phyloP scores from a whole-genome alignment of 805 yeast genomes.

The Zygosaccharomyces gambellarensis region DNA sequence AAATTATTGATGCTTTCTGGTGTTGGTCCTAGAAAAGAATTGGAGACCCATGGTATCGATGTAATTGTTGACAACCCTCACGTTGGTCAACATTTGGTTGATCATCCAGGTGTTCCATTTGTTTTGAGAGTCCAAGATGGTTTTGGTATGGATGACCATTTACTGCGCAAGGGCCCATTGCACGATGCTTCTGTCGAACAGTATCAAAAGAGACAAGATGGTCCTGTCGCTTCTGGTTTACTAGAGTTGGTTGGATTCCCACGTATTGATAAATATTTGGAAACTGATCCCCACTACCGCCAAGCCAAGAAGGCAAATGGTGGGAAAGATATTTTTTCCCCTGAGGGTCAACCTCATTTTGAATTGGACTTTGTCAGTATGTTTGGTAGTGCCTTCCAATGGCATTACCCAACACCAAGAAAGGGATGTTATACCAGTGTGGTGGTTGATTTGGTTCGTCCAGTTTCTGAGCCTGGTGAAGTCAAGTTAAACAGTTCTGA shows the following conservation, averaged over 20 bases:
- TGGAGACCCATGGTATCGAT: conserved; percentile 27
- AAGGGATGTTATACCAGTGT: conserved; percentile 22
- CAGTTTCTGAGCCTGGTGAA: conserved; percentile 28
- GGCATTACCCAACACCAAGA: conserved; percentile 29
- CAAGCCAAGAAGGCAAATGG: conserved; percentile 27
- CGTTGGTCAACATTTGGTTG: conserved; percentile 34
- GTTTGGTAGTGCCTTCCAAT: conserved; percentile 30
- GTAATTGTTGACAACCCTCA: conserved; percentile 28
- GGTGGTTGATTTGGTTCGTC: conserved; percentile 31
- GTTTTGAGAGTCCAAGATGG: conserved; percentile 25
- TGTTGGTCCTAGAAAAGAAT: conserved; percentile 30
- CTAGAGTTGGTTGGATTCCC: conserved; percentile 27
- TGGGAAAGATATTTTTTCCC: conserved; percentile 28
- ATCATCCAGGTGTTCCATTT: conserved; percentile 32
- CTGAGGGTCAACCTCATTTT: conserved; percentile 30
- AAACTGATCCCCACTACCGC: conserved; percentile 18
- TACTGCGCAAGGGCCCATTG: conserved; percentile 19
- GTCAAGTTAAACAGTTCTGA: conserved; percentile 26
- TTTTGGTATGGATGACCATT: conserved; percentile 20
- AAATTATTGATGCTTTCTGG: conserved; percentile 34
- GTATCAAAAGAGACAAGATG: conserved; percentile 15
- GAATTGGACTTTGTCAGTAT: conserved; percentile 27
- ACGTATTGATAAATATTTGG: conserved; percentile 25
- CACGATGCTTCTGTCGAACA: conserved; percentile 14
- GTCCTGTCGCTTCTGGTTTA: conserved; percentile 25